Base-by-base conservation (phyloP, 805 yeast genomes). In the Spathaspora hagerdaliae region DNA sequence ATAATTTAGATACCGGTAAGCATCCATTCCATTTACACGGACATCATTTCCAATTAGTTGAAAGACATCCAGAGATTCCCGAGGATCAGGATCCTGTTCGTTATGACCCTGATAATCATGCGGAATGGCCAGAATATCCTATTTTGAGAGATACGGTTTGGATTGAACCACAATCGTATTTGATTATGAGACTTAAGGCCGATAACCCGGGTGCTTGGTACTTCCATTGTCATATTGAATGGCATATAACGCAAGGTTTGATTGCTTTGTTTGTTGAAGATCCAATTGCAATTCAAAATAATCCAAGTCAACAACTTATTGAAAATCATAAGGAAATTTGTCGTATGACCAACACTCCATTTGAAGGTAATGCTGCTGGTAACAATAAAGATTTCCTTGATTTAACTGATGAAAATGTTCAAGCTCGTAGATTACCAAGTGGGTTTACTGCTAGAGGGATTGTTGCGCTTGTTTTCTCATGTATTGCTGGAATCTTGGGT, bases 361-460 rank as follows among this genome's bases (percentile, higher is more conserved):
- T 57, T 48, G 66, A 62, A 42, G 97, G 97, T 63, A 94, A 94
- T 62, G 98, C 98, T 50, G 99, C 97, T 44, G 96, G 79, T 50
- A 87, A 88, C 71, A 54, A 78, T 38, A 73, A 85, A 13, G 42
- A 85, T 61, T 81, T 70, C 70, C 60, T 81, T 47, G 83, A 92
- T 64, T 75, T 94, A 56, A 64, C 74, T 7, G 96, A 95, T 50
- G 81, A 88, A 71, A 83, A 85, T 63, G 73, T 76, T 34, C 97
- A 91, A 71, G 72, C 53, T 31, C 71, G 73, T 52, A 55, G 67
- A 33, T 77, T 94, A 57, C 98, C 98, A 40, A 62, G 74, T 38
- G 97, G 97, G n/a, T 94, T 94, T 79, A 92, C 98, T 42, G 87
- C 96, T 47, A 83, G 85, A 63, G 99, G 99, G 74, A 83, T 85